Evolutionary conservation across 345 rosid species (phyloP).

Genomic region (Aquilaria sinensis): DNA sequence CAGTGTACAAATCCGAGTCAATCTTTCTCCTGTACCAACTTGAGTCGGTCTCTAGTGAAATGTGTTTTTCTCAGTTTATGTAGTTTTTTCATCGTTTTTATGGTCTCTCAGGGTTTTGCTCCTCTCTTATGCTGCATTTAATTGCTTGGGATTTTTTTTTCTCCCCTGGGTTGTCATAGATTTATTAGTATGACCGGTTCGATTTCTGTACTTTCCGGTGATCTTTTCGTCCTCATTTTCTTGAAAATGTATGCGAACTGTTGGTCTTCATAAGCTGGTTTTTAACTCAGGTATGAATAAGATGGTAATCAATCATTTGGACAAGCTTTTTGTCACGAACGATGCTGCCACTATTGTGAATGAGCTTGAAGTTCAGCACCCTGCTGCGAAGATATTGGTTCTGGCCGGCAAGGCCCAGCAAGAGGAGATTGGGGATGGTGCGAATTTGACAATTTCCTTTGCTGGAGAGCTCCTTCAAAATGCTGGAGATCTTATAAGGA

Average conservation of each 20-base stretch:
- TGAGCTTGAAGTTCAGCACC: constrained; percentile 93
- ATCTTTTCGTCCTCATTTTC: too few species aligned
- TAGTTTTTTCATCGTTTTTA: not conserved
- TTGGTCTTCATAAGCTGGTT: too few species aligned
- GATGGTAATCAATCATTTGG: constrained; percentile 91
- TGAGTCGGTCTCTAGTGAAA: too few species aligned
- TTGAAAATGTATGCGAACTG: not conserved
- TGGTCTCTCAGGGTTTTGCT: not conserved
- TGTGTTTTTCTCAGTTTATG: not conserved
- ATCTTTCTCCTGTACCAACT: too few species aligned
- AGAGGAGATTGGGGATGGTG: constrained; percentile 96
- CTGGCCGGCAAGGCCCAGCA: constrained; percentile 89
- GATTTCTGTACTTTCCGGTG: too few species aligned
- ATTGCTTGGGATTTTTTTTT: too few species aligned
- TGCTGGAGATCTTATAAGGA: constrained; percentile 84
- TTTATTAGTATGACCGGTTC: too few species aligned
- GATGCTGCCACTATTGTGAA: constrained; percentile 91
- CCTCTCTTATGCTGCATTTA: not conserved
- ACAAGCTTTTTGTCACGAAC: constrained; percentile 77
- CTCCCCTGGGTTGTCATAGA: too few species aligned
- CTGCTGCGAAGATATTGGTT: constrained; percentile 84
- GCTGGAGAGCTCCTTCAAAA: constrained; percentile 88
- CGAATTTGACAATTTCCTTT: constrained; percentile 77
- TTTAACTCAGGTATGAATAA: constrained; percentile 73
- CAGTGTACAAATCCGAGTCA: too few species aligned